Percentiles rank a stretch among this genome's conserved stretches.
phyloP scores from a whole-genome alignment of 1,284 basidiomycete species.

The Sporisorium sorghi region DNA sequence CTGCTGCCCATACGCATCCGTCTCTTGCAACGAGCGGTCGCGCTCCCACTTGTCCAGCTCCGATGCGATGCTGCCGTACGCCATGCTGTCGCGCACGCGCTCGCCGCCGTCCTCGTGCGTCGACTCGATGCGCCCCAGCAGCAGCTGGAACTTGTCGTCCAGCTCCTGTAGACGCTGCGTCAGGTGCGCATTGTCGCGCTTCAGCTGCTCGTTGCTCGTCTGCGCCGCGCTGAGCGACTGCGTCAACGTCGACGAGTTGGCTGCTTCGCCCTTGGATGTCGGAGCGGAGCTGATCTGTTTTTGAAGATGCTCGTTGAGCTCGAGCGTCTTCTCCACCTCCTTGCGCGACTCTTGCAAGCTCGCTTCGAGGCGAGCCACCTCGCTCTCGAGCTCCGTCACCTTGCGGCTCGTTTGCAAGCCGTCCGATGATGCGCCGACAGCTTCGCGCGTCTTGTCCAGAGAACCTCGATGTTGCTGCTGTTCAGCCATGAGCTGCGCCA shows the following conservation, averaged over 20 bases:
- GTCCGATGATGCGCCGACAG: constrained; percentile 12
- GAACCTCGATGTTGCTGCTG: constrained; percentile 57
- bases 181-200: constrained; percentile 52
- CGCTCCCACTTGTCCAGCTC: constrained; percentile 66
- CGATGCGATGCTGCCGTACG: constrained; percentile 58
- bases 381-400: constrained; percentile 51
- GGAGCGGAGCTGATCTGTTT: constrained; percentile 29
- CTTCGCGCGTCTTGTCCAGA: constrained; percentile 36
- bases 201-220: constrained; percentile 56
- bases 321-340: constrained; percentile 54
- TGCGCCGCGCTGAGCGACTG: constrained; percentile 38
- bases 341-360: constrained; percentile 44
- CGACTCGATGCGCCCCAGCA: constrained; percentile 57
- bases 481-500: constrained; percentile 52
- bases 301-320: constrained; percentile 54
- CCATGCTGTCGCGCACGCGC: constrained; percentile 42
- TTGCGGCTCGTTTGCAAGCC: constrained; percentile 33
- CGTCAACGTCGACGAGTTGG: constrained; percentile 21
- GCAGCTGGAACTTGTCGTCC: constrained; percentile 61
- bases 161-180: constrained; percentile 56
- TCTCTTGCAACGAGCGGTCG: constrained; percentile 31
- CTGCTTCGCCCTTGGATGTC: not conserved
- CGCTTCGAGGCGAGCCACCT: constrained; percentile 46
- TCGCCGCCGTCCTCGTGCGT: constrained; percentile 46
- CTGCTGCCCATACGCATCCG: constrained; percentile 18